phyloP scores from a whole-genome alignment of 2,329 filamentous ascomycete species.

The Ophiostoma fasciatum region DNA sequence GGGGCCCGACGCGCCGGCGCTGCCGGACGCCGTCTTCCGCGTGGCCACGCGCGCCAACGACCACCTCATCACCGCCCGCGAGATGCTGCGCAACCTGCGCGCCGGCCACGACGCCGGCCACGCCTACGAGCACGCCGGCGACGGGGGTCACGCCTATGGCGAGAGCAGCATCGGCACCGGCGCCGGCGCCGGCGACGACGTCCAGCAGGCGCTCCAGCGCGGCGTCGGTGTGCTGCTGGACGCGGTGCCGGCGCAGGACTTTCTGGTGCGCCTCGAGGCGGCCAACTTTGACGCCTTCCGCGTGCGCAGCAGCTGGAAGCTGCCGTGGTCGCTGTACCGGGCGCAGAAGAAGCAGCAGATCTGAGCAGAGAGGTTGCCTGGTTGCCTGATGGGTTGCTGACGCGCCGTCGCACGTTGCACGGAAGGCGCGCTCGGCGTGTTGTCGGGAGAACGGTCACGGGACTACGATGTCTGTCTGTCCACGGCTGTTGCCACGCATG shows the following conservation, averaged over 20 bases:
- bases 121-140: conserved; percentile 74
- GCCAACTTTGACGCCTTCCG: conserved; percentile 73
- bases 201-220: conserved; percentile 32
- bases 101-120: conserved; percentile 64
- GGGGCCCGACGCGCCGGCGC: conserved; percentile 61
- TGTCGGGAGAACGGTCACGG: no score
- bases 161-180: conserved; percentile 7
- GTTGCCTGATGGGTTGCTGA: no score
- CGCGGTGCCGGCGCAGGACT: conserved; percentile 61
- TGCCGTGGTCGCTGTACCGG: conserved; percentile 62
- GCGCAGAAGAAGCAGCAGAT: conserved; percentile 33
- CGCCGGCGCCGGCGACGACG: conserved; percentile 12
- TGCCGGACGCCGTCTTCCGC: conserved; percentile 80
- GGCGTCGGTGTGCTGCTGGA: conserved; percentile 73
- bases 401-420: no score
- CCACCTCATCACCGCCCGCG: conserved; percentile 81
- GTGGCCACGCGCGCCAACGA: conserved; percentile 92
- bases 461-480: no score
- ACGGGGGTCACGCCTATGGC: conserved; percentile 48
- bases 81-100: conserved; percentile 73
- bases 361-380: conserved; percentile 20
- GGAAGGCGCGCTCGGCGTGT: no score
- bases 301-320: conserved; percentile 56
- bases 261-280: conserved; percentile 62
- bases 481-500: no score